phyloP scores from a whole-genome alignment of 495 filamentous ascomycete genomes.

The Entonaema liquescens region DNA sequence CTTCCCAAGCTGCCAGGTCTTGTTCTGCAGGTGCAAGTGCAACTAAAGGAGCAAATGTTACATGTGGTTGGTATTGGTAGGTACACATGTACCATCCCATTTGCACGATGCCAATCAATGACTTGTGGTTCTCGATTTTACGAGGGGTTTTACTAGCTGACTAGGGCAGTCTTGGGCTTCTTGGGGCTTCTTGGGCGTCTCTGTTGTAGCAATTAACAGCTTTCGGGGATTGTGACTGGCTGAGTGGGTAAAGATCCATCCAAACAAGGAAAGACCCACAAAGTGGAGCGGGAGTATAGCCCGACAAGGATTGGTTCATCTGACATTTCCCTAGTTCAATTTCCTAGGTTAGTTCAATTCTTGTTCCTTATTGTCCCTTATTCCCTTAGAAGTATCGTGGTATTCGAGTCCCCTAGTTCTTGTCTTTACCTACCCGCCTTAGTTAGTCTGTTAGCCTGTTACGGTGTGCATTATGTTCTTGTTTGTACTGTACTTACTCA shows the following conservation, averaged over 20 bases:
- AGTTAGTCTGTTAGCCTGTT: background rate
- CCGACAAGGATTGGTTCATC: conserved; percentile 12
- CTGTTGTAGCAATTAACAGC: conserved; percentile 14
- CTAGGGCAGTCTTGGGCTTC: conserved; percentile 4
- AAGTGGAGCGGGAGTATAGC: conserved; percentile 1
- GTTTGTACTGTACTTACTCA: background rate
- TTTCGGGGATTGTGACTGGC: conserved; percentile 12
- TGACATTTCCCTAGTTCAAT: conserved; percentile 4
- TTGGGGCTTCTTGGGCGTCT: background rate
- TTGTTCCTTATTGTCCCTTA: too few species aligned
- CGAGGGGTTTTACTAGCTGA: conserved; percentile 24
- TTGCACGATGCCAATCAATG: conserved; percentile 35
- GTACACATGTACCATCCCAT: conserved; percentile 14
- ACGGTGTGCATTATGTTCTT: background rate
- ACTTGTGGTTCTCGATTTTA: too few species aligned
- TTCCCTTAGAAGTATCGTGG: too few species aligned
- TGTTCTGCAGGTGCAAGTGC: background rate
- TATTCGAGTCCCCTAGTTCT: background rate
- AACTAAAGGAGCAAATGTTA: background rate
- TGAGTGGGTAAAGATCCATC: conserved; percentile 10
- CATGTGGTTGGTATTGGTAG: too few species aligned
- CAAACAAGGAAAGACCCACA: conserved; percentile 25
- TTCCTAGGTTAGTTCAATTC: background rate
- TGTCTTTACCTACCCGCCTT: background rate
- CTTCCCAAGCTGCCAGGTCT: too few species aligned